Evolutionary conservation across 768 basidiomycete genomes (phyloP).

Genomic region (Russula virescens): DNA sequence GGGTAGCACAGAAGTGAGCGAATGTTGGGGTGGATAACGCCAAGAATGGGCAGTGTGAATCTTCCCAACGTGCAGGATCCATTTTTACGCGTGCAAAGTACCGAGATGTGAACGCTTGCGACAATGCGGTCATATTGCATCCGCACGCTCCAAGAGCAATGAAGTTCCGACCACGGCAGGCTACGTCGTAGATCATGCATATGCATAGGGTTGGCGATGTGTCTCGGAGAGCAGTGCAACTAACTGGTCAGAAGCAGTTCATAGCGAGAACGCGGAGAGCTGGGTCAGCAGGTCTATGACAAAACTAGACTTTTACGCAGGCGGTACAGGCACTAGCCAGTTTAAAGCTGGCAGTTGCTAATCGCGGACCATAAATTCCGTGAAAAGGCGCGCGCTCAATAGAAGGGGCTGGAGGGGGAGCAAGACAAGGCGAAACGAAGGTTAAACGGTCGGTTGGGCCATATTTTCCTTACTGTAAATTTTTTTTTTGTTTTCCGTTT

Average conservation of each 20-base stretch:
- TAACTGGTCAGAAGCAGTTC: neutral
- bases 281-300: neutral
- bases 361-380: neutral
- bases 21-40: conserved; percentile 10
- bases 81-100: conserved; percentile 16
- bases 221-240: conserved; percentile 5
- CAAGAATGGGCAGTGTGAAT: conserved; percentile 20
- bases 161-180: conserved; percentile 13
- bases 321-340: neutral
- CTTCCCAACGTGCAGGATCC: conserved; percentile 12
- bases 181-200: conserved; percentile 12
- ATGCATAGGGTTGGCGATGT: conserved; percentile 4
- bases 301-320: neutral
- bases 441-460: conserved; percentile 1
- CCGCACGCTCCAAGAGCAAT: neutral
- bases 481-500: neutral
- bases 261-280: conserved; percentile 1
- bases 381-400: neutral
- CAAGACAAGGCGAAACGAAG: neutral
- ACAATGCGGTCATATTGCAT: conserved; percentile 10
- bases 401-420: neutral
- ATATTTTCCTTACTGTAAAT: neutral
- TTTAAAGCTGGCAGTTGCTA: conserved; percentile 2
- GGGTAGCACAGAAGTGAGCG: conserved; percentile 8
- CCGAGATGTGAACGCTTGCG: conserved; percentile 15